Evolutionary conservation across 257 asterid genomes (phyloP), one percentile per base, ranked within the genome.

Genomic region (Gentiana straminea): DNA sequence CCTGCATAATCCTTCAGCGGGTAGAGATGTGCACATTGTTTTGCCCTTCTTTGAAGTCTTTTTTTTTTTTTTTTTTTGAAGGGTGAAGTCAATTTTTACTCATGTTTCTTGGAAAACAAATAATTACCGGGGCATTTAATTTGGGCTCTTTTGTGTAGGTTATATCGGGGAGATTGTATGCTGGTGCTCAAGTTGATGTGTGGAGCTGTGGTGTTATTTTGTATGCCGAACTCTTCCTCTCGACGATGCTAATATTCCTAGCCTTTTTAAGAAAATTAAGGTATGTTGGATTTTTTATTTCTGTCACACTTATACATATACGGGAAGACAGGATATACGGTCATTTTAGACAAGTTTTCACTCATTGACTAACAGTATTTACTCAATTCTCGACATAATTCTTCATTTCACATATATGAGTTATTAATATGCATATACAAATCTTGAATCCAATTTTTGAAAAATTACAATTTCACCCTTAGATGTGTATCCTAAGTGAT

Each of bases 181-280:
- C 97, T 43, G 95, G 97, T 59, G 94, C 97, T 5, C 95, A 86
- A 65, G 95, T 89, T 50, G 97, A 86, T 52, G 95, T 89, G 13
- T 89, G 97, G 97, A 89, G 97, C 80, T 89, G 97, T 64, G 97
- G 97, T 48, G 97, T 89, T 55, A 89, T 86, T 76, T 85, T 86
- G 8, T 89, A 89, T 70, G 95, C 95, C 95, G 97, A 53, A 89
- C 97, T 49, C 95, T 89, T 72, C 97, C 97, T 15, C 86, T 89
- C 64, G 97, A 89, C 52, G 97, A 89, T 68, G 97, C 81, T 73
- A 86, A 89, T 69, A 89, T 89, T 64, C 95, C 94, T 36, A 83
- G 80, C 75, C 90, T 89, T 65, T 86, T 86, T 54, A 83, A 86
- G 71, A 89, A 89, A 68, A 89, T 89, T 57, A 86, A 89, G 94